Evolutionary conservation across 352 stramenopile genomes (phyloP).

Genomic region (Elongisporangium senticosum): DNA sequence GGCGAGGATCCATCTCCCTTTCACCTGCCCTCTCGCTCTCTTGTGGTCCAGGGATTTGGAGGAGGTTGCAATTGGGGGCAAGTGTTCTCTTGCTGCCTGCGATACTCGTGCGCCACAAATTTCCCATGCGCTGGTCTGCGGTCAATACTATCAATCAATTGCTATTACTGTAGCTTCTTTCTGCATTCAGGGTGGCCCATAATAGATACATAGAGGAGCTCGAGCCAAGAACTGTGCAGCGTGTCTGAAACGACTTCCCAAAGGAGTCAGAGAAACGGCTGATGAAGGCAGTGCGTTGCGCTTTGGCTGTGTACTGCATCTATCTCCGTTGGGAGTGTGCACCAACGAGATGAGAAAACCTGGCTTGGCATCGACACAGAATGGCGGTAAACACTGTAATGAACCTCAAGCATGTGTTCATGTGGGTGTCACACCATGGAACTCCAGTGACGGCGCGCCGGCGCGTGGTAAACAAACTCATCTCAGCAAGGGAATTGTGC

Average conservation of each 20-base stretch:
- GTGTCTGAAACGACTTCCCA: background rate
- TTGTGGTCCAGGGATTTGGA: background rate
- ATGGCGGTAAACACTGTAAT: background rate
- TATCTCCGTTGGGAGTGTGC: background rate
- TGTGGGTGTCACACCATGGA: background rate
- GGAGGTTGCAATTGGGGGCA: background rate
- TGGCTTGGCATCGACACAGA: background rate
- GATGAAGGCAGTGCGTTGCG: background rate
- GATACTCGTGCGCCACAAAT: background rate
- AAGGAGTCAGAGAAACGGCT: background rate
- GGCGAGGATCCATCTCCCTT: slow-evolving; percentile 1
- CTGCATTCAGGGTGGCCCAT: background rate
- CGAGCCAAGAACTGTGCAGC: background rate
- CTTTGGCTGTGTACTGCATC: background rate
- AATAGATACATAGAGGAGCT: background rate
- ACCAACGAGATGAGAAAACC: background rate
- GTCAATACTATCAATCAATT: no score
- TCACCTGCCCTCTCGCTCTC: background rate
- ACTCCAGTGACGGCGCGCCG: background rate
- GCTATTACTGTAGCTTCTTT: no score
- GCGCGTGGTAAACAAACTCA: background rate
- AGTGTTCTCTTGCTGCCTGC: background rate
- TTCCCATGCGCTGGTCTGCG: background rate
- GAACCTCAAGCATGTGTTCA: background rate
- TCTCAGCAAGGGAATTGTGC: background rate